phyloP scores from a whole-genome alignment of 2,329 filamentous ascomycete genomes.

The Ophiosphaerella korrae region DNA sequence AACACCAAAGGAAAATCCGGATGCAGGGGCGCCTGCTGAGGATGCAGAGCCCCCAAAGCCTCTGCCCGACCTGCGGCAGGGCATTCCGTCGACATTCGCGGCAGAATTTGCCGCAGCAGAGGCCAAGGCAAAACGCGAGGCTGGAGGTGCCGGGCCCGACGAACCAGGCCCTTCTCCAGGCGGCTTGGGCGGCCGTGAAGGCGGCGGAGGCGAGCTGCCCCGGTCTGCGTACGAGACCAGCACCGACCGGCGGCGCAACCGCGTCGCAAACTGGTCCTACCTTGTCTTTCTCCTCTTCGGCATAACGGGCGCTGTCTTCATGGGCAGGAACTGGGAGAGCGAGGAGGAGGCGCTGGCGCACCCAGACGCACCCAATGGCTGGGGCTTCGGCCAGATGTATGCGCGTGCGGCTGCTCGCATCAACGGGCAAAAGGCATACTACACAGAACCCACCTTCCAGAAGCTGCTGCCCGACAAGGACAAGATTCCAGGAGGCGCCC shows the following conservation, averaged over 20 bases:
- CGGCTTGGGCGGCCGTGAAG: slow-evolving; percentile 59
- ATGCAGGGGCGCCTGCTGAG: slow-evolving; percentile 48
- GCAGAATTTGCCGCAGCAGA: slow-evolving; percentile 67
- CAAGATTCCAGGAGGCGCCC: slow-evolving; percentile 60
- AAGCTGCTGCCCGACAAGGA: slow-evolving; percentile 86
- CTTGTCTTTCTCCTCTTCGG: slow-evolving; percentile 62
- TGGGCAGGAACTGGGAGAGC: slow-evolving; percentile 85
- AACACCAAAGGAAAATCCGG: slow-evolving; percentile 30
- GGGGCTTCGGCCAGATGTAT: slow-evolving; percentile 77
- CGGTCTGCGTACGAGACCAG: slow-evolving; percentile 89
- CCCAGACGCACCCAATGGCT: slow-evolving; percentile 77
- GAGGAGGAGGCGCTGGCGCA: slow-evolving; percentile 73
- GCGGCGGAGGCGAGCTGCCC: slow-evolving; percentile 67
- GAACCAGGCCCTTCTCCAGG: slow-evolving; percentile 46
- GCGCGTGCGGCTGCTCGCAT: slow-evolving; percentile 77
- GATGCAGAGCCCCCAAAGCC: slow-evolving; percentile 60
- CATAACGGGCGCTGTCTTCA: slow-evolving; percentile 68
- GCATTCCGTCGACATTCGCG: slow-evolving; percentile 88
- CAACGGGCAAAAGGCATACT: slow-evolving; percentile 81
- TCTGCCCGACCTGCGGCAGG: slow-evolving; percentile 89
- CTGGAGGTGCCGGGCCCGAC: slow-evolving; percentile 54
- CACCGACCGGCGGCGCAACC: slow-evolving; percentile 78
- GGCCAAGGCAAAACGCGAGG: slow-evolving; percentile 34
- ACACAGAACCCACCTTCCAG: slow-evolving; percentile 92
- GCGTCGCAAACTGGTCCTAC: slow-evolving; percentile 77